A percentile compares a stretch with the other conserved stretches of the same genome.
Evolutionary conservation across 2,329 filamentous ascomycete genomes (phyloP).

Genomic region (Fusarium nanum): DNA sequence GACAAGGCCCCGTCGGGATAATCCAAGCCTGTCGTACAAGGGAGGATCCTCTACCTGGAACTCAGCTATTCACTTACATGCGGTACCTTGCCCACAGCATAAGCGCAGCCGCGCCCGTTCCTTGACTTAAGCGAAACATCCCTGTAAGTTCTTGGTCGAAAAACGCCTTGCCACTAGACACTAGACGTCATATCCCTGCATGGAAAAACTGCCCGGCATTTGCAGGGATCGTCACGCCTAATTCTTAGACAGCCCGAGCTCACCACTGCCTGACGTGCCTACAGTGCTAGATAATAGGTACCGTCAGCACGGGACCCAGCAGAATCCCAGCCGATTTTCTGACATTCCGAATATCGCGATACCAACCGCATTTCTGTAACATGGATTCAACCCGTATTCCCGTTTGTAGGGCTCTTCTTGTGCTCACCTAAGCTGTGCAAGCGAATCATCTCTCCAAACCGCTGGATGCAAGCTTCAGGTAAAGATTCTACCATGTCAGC

Average conservation of each 20-base stretch:
- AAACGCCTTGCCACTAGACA: constrained; percentile 37
- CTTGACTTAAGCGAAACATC: constrained; percentile 1
- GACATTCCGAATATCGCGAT: constrained; percentile 10
- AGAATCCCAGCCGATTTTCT: constrained; percentile 17
- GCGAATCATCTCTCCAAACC: constrained; percentile 16
- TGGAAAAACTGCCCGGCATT: constrained; percentile 6
- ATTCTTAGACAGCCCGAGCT: constrained; percentile 15
- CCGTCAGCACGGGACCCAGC: constrained; percentile 9
- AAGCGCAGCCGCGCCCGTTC: constrained; percentile 12
- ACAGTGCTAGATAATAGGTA: background rate
- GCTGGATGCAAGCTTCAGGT: constrained; percentile 18
- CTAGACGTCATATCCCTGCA: constrained; percentile 31
- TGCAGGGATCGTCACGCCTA: constrained; percentile 16
- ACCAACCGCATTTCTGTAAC: background rate
- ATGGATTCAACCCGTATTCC: background rate
- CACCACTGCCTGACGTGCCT: constrained; percentile 13
- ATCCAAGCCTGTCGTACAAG: background rate
- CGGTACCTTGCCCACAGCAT: constrained; percentile 10
- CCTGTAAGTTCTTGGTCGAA: background rate
- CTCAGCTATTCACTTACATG: background rate
- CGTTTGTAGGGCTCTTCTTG: background rate
- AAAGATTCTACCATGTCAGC: constrained; percentile 17
- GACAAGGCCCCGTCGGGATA: too few relatives aligned
- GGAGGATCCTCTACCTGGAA: background rate
- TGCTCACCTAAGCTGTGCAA: constrained; percentile 29